phyloP scores from a whole-genome alignment of 2,329 filamentous ascomycete genomes.

The Myriosclerotinia scirpicola region DNA sequence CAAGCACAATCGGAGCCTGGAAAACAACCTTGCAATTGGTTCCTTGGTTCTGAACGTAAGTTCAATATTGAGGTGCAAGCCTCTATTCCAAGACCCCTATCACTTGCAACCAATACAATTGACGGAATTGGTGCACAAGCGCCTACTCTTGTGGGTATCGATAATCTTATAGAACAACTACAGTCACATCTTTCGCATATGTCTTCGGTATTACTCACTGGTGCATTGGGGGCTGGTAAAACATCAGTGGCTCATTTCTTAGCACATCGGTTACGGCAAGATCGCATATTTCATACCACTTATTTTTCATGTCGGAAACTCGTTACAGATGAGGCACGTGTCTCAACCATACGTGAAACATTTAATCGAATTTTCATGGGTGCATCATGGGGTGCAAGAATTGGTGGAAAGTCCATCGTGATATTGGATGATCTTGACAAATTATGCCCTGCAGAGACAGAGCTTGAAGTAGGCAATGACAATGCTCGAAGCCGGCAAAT shows the following conservation, averaged over 20 bases:
- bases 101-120: slow-evolving; percentile 44
- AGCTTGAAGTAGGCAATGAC: slow-evolving; percentile 89
- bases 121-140: slow-evolving; percentile 50
- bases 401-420: slow-evolving; percentile 80
- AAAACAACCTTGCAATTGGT: slow-evolving; percentile 63
- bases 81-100: slow-evolving; percentile 66
- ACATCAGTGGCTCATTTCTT: slow-evolving; percentile 76
- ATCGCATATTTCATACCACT: slow-evolving; percentile 75
- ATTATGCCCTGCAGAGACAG: slow-evolving; percentile 88
- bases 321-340: slow-evolving; percentile 85
- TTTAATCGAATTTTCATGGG: slow-evolving; percentile 80
- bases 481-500: slow-evolving; percentile 91
- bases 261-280: slow-evolving; percentile 68
- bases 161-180: slow-evolving; percentile 70
- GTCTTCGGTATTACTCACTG: slow-evolving; percentile 87
- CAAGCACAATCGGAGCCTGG: slow-evolving; percentile 50
- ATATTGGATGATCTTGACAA: slow-evolving; percentile 92
- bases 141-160: slow-evolving; percentile 77
- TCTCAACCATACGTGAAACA: slow-evolving; percentile 88
- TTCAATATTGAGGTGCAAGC: slow-evolving; percentile 73
- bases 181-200: slow-evolving; percentile 76
- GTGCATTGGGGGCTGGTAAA: slow-evolving; percentile 88
- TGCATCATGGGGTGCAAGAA: slow-evolving; percentile 85
- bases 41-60: slow-evolving; percentile 74
- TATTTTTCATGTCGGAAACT: slow-evolving; percentile 87